phyloP scores from a whole-genome alignment of 2,329 filamentous ascomycete species.

The Lithohypha guttulata region DNA sequence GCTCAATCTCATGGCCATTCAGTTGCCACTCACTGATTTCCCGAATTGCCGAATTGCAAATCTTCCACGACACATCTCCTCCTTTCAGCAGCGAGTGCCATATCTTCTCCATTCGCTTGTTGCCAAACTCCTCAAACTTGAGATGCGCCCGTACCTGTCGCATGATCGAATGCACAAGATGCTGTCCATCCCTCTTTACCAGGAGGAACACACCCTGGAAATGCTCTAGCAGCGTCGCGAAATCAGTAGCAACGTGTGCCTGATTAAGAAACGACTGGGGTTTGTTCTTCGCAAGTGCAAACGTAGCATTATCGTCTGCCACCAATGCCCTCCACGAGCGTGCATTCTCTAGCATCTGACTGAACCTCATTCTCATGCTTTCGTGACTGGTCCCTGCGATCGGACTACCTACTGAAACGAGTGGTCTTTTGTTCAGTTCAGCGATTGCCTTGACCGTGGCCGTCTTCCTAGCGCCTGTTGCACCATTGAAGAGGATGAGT shows the following conservation, averaged over 20 bases:
- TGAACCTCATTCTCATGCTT: background rate
- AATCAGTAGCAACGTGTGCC: background rate
- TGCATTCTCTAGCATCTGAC: slow-evolving; percentile 1
- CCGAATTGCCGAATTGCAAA: too few relatives aligned
- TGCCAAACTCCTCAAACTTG: slow-evolving; percentile 1
- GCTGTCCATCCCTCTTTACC: background rate
- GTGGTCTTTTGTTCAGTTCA: slow-evolving; percentile 41
- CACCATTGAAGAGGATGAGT: slow-evolving; percentile 9
- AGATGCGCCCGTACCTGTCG: slow-evolving; percentile 1
- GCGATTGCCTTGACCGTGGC: slow-evolving; percentile 31
- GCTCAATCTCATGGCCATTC: slow-evolving; percentile 7
- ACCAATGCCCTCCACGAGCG: slow-evolving; percentile 2
- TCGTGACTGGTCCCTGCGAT: slow-evolving; percentile 4
- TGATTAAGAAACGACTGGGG: background rate
- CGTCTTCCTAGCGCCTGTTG: slow-evolving; percentile 21
- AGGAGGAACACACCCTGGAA: slow-evolving; percentile 1
- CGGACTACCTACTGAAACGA: slow-evolving; percentile 21
- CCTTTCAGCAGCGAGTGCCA: slow-evolving; percentile 2
- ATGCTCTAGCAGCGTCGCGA: slow-evolving; percentile 1
- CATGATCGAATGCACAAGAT: background rate
- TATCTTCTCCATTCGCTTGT: slow-evolving; percentile 1
- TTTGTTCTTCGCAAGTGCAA: background rate
- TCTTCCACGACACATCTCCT: too few relatives aligned
- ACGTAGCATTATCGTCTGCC: background rate
- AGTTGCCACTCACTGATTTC: slow-evolving; percentile 5